A percentile compares a stretch with the other conserved stretches of the same genome.
phyloP scores from a whole-genome alignment of 805 yeast species.

The Candida sithepensis region DNA sequence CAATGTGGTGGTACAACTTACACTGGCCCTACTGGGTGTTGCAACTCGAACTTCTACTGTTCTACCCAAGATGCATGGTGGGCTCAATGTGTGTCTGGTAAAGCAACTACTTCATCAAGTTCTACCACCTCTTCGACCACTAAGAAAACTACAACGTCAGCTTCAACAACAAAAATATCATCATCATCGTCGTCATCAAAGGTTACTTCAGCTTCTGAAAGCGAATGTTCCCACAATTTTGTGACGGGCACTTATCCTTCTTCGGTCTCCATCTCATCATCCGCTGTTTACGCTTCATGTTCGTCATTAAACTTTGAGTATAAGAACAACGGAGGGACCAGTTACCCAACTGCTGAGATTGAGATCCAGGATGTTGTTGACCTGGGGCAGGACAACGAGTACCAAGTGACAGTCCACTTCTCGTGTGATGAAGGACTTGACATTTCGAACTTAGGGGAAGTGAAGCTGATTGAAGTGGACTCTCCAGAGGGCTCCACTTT shows the following conservation, averaged over 20 bases:
- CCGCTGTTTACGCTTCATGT: conserved; percentile 8
- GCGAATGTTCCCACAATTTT: not conserved
- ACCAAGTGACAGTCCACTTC: conserved; percentile 17
- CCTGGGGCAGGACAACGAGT: conserved; percentile 8
- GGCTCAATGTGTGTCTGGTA: not conserved
- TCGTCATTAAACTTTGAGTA: conserved; percentile 14
- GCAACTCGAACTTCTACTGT: conserved; percentile 5
- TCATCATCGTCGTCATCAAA: not conserved
- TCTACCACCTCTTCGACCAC: not conserved
- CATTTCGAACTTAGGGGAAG: conserved; percentile 21
- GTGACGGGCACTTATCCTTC: conserved; percentile 7
- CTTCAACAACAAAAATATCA: not conserved
- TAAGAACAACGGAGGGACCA: conserved; percentile 3
- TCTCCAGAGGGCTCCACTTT: conserved; percentile 25
- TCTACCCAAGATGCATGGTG: not conserved
- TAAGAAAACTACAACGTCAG: not conserved
- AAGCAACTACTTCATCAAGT: not conserved
- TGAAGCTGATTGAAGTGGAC: conserved; percentile 27
- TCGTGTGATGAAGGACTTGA: conserved; percentile 7
- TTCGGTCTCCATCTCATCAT: not conserved
- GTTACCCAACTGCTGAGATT: conserved; percentile 18
- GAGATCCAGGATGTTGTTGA: conserved; percentile 10
- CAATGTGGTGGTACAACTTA: conserved; percentile 23
- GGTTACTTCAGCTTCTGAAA: not conserved
- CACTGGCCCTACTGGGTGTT: conserved; percentile 13